Base-by-base conservation (phyloP, 2,329 filamentous ascomycete species). In the Xylaria sp. region DNA sequence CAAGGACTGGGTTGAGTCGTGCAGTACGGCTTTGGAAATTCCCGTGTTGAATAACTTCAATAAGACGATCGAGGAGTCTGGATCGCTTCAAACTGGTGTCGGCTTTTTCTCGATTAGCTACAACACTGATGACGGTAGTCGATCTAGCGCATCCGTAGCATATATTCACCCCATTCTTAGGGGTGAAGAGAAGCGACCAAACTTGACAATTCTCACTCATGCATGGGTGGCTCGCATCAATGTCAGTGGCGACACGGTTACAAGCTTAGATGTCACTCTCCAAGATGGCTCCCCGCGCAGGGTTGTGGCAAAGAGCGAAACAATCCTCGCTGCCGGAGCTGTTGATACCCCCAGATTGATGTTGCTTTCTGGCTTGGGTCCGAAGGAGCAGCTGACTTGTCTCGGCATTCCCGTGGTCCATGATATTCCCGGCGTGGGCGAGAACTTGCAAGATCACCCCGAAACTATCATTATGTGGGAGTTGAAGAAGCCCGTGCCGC, bases 101-200 rank as follows among this genome's bases (percentile, higher is more conserved):
- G 92, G 92, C 58, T 96, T 96, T 81, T 93, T 96, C 80, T 92
- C 88, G 65, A 86, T 96, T 66, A 87, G 90, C 44, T 96, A 96
- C 78, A 95, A 96, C 78, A 92, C 92, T 2, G 91, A 96, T 70
- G 87, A 91, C 69, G 90, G 91, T 70, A 84, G 85, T 68, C 86
- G 92, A 64, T 93, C 89, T 78, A 92, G 89, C 72, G 91, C 92
- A 61, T 92, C 88, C 60, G 91, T 96, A 19, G 92, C 92, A 16
- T 96, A 96, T 77, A 92, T 96, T 70, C 92, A 96, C 76, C 92
- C 92, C 42, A 92, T 96, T 70, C 83, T 96, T 55, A 85, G 88
- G 47, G 91, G 90, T 47, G 87, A 92, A 52, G 91, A 96, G 80
- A 84, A 86, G 73, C 82, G 90, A 59, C 85, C 90, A 11, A 96